Conservation (phyloP, 2,329 filamentous ascomycete species). For the Venturia oleaginea region DNA sequence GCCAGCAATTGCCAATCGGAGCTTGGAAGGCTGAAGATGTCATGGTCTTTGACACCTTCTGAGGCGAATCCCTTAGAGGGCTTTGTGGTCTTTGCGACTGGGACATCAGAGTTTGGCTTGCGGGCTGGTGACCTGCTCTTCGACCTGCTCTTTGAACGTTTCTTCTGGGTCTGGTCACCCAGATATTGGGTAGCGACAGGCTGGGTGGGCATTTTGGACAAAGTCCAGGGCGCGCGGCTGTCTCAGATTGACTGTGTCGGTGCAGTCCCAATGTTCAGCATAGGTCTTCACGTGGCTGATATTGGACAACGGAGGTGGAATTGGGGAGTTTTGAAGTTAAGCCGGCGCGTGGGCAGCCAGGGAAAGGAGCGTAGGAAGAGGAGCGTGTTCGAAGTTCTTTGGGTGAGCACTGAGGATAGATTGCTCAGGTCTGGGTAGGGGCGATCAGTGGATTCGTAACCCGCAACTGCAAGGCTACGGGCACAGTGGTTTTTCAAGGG, state of each 20-base stretch:
- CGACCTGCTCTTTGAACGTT: not conserved
- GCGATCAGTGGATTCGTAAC: conserved; percentile 2
- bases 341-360: not conserved
- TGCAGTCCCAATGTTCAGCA: not conserved
- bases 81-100: not conserved
- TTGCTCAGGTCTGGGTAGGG: not conserved
- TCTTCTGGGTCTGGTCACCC: conserved; percentile 2
- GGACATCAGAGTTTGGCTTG: not conserved
- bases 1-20: conserved; percentile 75
- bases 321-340: not conserved
- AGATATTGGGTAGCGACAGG: conserved; percentile 5
- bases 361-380: conserved; percentile 1
- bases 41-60: conserved; percentile 76
- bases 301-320: conserved; percentile 4
- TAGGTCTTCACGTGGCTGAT: not conserved
- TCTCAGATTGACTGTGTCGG: not conserved
- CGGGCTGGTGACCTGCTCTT: conserved; percentile 13
- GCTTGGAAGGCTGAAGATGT: conserved; percentile 77
- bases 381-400: not conserved
- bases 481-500: not conserved
- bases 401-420: not conserved
- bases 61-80: conserved; percentile 54
- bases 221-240: conserved; percentile 7
- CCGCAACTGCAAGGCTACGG: not conserved
- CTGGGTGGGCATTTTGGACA: conserved; percentile 4